These are phyloP conservation scores for Sclerotinia trifoliorum DNA, from an alignment of 2,329 filamentous ascomycete genomes.

Conservation along the genomic window DNA sequence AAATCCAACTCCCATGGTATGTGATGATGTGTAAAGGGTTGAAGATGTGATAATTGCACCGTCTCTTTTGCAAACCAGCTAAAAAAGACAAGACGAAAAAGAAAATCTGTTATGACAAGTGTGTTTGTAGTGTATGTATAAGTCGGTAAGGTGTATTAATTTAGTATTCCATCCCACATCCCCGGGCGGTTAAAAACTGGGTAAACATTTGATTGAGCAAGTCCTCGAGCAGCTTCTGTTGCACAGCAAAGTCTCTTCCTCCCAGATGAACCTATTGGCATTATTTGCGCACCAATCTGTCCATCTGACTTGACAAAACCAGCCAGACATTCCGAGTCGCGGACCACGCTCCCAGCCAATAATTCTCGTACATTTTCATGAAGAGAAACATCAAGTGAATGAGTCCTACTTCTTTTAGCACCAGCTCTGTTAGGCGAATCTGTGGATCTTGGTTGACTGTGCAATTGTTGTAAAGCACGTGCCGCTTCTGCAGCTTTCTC, in stretches of 20 bases:
- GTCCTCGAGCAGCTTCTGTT: constrained; percentile 53
- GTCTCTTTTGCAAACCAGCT: constrained; percentile 13
- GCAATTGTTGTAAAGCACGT: constrained; percentile 58
- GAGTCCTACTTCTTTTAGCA: constrained; percentile 59
- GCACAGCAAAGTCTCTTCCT: constrained; percentile 68
- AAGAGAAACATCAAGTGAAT: constrained; percentile 57
- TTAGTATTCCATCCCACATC: constrained; percentile 67
- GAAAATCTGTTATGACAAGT: constrained; percentile 26
- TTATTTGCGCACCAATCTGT: constrained; percentile 46
- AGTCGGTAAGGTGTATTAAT: constrained; percentile 36
- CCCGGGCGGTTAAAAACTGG: constrained; percentile 55
- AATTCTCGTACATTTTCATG: constrained; percentile 65
- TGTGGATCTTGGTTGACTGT: constrained; percentile 50
- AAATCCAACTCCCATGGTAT: constrained; percentile 21
- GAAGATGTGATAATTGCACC: constrained; percentile 15
- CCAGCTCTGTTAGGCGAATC: constrained; percentile 43
- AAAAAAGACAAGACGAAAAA: constrained; percentile 22
- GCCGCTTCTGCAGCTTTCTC: constrained; percentile 52
- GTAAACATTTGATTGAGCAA: constrained; percentile 49
- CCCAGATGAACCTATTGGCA: constrained; percentile 45
- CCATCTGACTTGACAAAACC: constrained; percentile 38
- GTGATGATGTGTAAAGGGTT: constrained; percentile 17
- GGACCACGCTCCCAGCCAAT: constrained; percentile 43
- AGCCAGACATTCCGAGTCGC: constrained; percentile 33
- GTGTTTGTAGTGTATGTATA: constrained; percentile 24